Evolutionary conservation across 73 alveolate species (phyloP).

Genomic region (Durusdinium trenchii): DNA sequence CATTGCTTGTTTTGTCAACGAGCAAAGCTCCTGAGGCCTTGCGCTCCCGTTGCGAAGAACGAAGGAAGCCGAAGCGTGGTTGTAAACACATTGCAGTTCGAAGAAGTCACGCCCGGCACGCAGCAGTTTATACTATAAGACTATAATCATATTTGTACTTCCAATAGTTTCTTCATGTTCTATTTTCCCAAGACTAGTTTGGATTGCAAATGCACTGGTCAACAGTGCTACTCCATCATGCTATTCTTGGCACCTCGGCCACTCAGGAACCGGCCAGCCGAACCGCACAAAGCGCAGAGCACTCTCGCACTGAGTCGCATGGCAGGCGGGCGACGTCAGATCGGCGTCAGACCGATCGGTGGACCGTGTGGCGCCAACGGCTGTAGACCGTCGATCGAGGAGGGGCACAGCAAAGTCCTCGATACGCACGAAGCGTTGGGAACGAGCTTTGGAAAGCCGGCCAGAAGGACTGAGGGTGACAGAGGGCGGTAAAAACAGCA

Average conservation of each 20-base stretch:
- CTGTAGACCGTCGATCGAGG: not conserved
- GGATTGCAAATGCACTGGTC: not conserved
- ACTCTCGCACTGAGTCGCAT: slow-evolving; percentile 35
- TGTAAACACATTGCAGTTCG: too few species aligned
- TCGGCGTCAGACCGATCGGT: too few species aligned
- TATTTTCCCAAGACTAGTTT: not conserved
- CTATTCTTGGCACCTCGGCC: not conserved
- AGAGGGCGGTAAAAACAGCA: not conserved
- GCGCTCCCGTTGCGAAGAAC: slow-evolving; percentile 60
- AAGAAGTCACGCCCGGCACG: too few species aligned
- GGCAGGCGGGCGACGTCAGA: slow-evolving; percentile 43
- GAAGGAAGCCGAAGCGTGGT: slow-evolving; percentile 21
- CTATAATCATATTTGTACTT: too few species aligned
- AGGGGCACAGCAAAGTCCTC: slow-evolving; percentile 23
- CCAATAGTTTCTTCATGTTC: not conserved
- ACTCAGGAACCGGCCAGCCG: not conserved
- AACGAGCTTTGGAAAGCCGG: slow-evolving; percentile 83
- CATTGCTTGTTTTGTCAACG: too few species aligned
- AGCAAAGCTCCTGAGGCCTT: slow-evolving; percentile 4
- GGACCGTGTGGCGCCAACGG: too few species aligned
- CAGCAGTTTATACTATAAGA: too few species aligned
- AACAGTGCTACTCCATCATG: not conserved
- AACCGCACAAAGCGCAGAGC: slow-evolving; percentile 44
- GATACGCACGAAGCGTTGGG: slow-evolving; percentile 68
- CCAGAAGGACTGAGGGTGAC: slow-evolving; percentile 30